Evolutionary conservation across 2,329 filamentous ascomycete genomes (phyloP), one percentile per base, ranked within the genome.

Genomic region (Arthrobotrys iridis): DNA sequence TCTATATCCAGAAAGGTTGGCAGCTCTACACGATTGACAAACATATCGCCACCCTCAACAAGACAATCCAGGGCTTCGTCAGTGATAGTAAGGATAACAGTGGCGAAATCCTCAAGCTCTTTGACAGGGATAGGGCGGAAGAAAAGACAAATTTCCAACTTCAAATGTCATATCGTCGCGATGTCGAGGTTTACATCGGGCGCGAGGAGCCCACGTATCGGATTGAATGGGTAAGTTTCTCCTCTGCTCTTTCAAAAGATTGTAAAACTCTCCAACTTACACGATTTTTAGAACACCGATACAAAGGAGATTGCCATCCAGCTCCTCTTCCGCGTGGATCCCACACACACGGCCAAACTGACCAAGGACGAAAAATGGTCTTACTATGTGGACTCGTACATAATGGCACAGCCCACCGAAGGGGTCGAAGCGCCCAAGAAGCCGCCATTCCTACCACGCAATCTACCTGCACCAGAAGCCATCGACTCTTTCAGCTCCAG

Each of bases 381-480:
- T 79, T 96, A 96, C 83, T 99, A 99, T 81, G 92, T 97, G 68
- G 93, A 94, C 15, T 93, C 93, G 0, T 98, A 91, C 82, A 91
- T 93, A 78, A 92, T 93, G 77, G 87, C 93, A 22, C 93, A 97
- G 80, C 91, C 92, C 1, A 99, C 95, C 0, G 92, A 95, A 82
- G 91, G 91, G 11, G 86, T 95, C 1, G 84, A 86, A 7, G 4
- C 85, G 89, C 57, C 86, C 86, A 4, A 87, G 87, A 88, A 87
- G 76, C 90, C 89, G 82, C 86, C 88, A 3, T 88, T 93, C 70
- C 85, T 94, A 13, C 87, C 88, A 58, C 89, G 91, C 70, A 93
- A 91, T 81, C 84, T 93, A 37, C 89, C 90, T 0, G 85, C 77
- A 80, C 83, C 86, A 70, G 87, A 91, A 70, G 85, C 86, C 37